These are phyloP conservation scores for Apiotrichum domesticum DNA, from an alignment of 1,284 basidiomycete species.

Conservation along the genomic window DNA sequence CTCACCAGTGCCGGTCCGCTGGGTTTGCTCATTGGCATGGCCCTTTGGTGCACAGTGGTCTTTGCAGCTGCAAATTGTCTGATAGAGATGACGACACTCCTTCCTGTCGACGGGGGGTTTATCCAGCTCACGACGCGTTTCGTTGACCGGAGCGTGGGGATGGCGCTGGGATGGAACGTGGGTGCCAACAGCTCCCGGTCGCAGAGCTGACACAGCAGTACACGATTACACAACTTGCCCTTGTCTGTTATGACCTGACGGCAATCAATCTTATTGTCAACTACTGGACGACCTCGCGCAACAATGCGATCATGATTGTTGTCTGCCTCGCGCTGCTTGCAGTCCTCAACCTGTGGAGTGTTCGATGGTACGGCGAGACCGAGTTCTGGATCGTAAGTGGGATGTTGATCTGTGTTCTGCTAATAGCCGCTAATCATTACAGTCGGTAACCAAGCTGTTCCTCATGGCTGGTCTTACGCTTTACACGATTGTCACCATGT, in stretches of 20 bases:
- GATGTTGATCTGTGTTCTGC: too few species aligned
- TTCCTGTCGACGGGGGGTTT: constrained; percentile 22
- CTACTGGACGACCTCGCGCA: constrained; percentile 25
- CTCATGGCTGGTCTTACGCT: constrained; percentile 31
- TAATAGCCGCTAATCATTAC: too few species aligned
- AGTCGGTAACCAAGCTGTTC: constrained; percentile 27
- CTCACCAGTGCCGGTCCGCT: constrained; percentile 25
- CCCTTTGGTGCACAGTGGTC: constrained; percentile 19
- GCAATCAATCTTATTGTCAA: constrained; percentile 28
- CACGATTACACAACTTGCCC: constrained; percentile 18
- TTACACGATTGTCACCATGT: constrained; percentile 38
- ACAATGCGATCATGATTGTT: constrained; percentile 30
- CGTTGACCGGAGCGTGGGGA: constrained; percentile 18
- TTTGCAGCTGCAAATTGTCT: constrained; percentile 22
- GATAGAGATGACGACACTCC: constrained; percentile 22
- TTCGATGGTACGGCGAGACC: constrained; percentile 24
- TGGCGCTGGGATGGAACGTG: constrained; percentile 22
- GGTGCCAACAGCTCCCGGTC: background rate
- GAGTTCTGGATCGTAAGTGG: constrained; percentile 29
- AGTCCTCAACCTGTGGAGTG: constrained; percentile 24
- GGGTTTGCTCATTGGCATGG: constrained; percentile 22
- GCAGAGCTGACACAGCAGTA: constrained; percentile 4
- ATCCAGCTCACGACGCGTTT: constrained; percentile 23
- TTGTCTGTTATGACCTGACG: constrained; percentile 25
- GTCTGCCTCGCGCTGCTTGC: constrained; percentile 22